These are phyloP conservation scores for Striga asiatica DNA, from an alignment of 257 asterid genomes.

Conservation along the genomic window DNA sequence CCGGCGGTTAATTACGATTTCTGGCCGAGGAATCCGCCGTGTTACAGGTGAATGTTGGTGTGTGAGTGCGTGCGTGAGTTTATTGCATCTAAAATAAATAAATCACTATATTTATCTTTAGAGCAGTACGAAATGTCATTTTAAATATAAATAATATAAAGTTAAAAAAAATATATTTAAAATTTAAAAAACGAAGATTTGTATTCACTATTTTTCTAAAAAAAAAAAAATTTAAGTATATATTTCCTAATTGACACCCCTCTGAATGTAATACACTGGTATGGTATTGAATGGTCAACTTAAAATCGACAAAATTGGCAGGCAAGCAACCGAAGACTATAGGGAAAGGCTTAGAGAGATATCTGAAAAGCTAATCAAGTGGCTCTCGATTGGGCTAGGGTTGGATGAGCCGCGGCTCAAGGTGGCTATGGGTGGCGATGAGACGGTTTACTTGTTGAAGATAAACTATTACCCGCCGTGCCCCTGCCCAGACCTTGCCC, in stretches of 20 bases:
- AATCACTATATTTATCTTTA: too few relatives aligned
- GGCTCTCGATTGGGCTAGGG: constrained; percentile 43
- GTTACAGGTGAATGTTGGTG: constrained; percentile 53
- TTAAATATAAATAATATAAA: too few relatives aligned
- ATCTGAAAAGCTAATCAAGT: constrained; percentile 23
- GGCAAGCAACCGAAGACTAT: constrained; percentile 45
- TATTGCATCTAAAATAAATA: too few relatives aligned
- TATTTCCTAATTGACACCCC: too few relatives aligned
- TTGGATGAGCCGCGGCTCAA: constrained; percentile 29
- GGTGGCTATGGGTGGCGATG: constrained; percentile 40
- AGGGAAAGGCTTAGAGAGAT: constrained; percentile 22
- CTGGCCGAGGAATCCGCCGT: constrained; percentile 57
- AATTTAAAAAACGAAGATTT: too few relatives aligned
- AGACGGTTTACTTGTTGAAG: constrained; percentile 31
- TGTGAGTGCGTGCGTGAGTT: not conserved
- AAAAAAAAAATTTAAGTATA: too few relatives aligned
- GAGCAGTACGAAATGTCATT: too few relatives aligned
- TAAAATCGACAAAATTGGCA: constrained; percentile 1
- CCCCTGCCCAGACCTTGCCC: constrained; percentile 59
- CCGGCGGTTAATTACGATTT: constrained; percentile 29
- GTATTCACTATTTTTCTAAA: too few relatives aligned
- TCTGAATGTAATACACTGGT: too few relatives aligned
- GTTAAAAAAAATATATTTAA: too few relatives aligned
- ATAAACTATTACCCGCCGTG: constrained; percentile 70
- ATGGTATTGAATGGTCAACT: too few relatives aligned